A percentile compares a stretch with the other conserved stretches of the same genome.
Evolutionary conservation across 108 stramenopile species (phyloP).

Genomic region (Cyclotella sp.): DNA sequence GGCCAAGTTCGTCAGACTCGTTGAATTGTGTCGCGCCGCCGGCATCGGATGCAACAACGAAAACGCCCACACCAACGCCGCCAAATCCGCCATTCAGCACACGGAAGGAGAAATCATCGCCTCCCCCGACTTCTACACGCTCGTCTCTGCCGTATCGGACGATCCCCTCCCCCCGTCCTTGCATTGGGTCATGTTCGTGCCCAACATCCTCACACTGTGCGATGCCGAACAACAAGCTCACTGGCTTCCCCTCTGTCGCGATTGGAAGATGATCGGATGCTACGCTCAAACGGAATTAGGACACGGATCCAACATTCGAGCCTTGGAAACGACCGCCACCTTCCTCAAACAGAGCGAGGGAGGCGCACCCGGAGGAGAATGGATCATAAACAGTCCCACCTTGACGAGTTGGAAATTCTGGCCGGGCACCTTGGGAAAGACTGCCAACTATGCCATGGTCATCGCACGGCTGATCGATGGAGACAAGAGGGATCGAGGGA

Average conservation of each 20-base stretch:
- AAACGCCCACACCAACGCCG: constrained; percentile 13
- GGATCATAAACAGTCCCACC: constrained; percentile 88
- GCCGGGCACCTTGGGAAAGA: constrained; percentile 94
- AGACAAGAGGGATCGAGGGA: constrained; percentile 77
- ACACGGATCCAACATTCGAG: constrained; percentile 93
- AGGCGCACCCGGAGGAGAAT: constrained; percentile 63
- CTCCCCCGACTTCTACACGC: constrained; percentile 60
- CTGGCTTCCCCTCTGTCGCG: constrained; percentile 92
- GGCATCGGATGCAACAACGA: constrained; percentile 55
- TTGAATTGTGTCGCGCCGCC: constrained; percentile 82
- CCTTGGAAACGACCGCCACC: constrained; percentile 95
- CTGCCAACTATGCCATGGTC: constrained; percentile 97
- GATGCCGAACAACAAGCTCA: constrained; percentile 88
- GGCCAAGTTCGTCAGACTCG: constrained; percentile 82
- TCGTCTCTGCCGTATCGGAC: constrained; percentile 74
- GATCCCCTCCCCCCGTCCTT: constrained; percentile 78
- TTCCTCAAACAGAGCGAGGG: constrained; percentile 80
- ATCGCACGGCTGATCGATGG: constrained; percentile 96
- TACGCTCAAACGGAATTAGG: constrained; percentile 97
- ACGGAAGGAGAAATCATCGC: constrained; percentile 63
- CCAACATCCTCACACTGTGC: constrained; percentile 83
- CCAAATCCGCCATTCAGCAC: constrained; percentile 13
- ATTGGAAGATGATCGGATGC: constrained; percentile 95
- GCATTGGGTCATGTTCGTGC: constrained; percentile 95
- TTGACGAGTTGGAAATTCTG: constrained; percentile 93